A percentile compares a stretch with the other conserved stretches of the same genome.
phyloP scores from a whole-genome alignment of 441 rosid species.

The Caryocar brasiliense region DNA sequence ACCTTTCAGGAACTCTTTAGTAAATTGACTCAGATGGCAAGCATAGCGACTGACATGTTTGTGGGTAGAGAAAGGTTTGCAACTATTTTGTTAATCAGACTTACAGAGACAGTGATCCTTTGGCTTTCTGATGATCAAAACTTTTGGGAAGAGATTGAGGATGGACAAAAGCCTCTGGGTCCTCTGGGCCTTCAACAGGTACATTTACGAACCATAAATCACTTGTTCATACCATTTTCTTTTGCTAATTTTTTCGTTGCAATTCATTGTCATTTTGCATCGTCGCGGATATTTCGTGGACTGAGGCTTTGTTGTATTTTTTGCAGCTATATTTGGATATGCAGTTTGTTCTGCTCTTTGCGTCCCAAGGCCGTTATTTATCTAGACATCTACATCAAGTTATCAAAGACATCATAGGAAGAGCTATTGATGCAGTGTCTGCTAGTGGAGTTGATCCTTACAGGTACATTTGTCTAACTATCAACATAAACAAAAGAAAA shows the following conservation, averaged over 20 bases:
- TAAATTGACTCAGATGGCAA: constrained; percentile 54
- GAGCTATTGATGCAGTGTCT: constrained; percentile 65
- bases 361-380: constrained; percentile 82
- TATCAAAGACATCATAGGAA: constrained; percentile 67
- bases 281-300: too few relatives aligned
- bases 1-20: constrained; percentile 56
- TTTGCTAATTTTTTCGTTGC: background rate
- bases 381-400: constrained; percentile 79
- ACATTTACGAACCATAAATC: background rate
- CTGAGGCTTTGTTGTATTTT: background rate
- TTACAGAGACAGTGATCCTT: constrained; percentile 80
- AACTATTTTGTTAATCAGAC: constrained; percentile 70
- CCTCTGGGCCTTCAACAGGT: constrained; percentile 81
- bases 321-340: constrained; percentile 82
- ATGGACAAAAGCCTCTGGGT: constrained; percentile 62
- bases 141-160: constrained; percentile 86
- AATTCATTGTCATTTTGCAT: background rate
- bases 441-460: constrained; percentile 68
- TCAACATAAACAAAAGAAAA: background rate
- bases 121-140: constrained; percentile 87
- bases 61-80: constrained; percentile 91
- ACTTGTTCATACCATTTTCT: background rate
- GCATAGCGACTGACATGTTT: constrained; percentile 60
- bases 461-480: constrained; percentile 29
- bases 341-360: constrained; percentile 82